Percentiles rank a stretch among this genome's conserved stretches.
phyloP scores from a whole-genome alignment of 1,139 yeast genomes.

The Magnusiomyces clavatus region DNA sequence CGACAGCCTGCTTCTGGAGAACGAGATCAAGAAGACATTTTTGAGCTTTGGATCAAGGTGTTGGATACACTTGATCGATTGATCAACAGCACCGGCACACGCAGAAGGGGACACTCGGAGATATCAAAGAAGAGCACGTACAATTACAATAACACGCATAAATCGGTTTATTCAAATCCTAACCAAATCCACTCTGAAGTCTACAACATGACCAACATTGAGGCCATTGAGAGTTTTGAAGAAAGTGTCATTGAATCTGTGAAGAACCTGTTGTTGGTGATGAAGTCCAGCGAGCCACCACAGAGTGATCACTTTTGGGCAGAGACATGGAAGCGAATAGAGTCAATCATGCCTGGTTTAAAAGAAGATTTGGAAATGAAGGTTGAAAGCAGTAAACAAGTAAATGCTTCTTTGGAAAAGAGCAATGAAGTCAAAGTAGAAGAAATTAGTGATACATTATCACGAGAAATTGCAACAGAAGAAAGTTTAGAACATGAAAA shows the following conservation, averaged over 20 bases:
- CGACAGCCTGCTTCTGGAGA: constrained; percentile 26
- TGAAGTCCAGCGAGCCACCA: constrained; percentile 31
- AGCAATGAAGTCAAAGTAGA: background rate
- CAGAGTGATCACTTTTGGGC: constrained; percentile 31
- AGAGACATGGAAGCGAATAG: constrained; percentile 40
- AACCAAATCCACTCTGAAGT: too few species aligned
- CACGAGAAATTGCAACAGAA: too few species aligned
- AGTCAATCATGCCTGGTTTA: constrained; percentile 41
- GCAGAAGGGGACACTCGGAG: background rate
- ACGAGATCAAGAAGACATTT: constrained; percentile 32
- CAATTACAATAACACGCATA: background rate
- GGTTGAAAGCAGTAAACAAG: too few species aligned
- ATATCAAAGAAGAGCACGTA: background rate
- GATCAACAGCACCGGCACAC: constrained; percentile 28
- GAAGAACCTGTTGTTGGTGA: constrained; percentile 48
- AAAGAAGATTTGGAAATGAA: constrained; percentile 22
- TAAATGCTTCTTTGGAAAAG: background rate
- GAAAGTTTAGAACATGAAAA: too few species aligned
- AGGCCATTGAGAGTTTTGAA: constrained; percentile 25
- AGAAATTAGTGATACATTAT: background rate
- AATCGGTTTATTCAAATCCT: too few species aligned
- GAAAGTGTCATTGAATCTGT: constrained; percentile 59
- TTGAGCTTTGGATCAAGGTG: constrained; percentile 38
- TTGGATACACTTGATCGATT: constrained; percentile 44
- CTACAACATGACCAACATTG: background rate